phyloP scores from a whole-genome alignment of 768 basidiomycete genomes.

The Pulveroboletus frians region DNA sequence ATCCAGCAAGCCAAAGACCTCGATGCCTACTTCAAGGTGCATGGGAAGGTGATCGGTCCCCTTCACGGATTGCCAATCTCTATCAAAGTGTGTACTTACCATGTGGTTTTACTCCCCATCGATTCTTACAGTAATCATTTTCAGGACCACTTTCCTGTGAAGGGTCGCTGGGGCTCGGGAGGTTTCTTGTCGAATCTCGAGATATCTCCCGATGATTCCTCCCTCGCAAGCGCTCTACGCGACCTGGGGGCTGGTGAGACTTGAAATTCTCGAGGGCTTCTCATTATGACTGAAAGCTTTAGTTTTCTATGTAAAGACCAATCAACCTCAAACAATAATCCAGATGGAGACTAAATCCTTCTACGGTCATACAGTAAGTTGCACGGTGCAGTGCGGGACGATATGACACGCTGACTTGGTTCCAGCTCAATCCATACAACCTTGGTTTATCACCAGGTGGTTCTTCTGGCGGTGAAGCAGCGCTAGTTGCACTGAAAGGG shows the following conservation, averaged over 20 bases:
- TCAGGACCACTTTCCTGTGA: conserved; percentile 38
- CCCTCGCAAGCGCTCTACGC: conserved; percentile 34
- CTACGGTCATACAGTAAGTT: conserved; percentile 28
- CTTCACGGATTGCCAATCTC: conserved; percentile 39
- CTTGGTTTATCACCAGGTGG: conserved; percentile 42
- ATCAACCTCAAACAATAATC: conserved; percentile 40
- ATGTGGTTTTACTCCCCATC: background rate
- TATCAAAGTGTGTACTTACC: conserved; percentile 31
- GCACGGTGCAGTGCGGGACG: background rate
- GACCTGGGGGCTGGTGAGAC: conserved; percentile 38
- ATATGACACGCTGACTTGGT: background rate
- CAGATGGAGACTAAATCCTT: conserved; percentile 33
- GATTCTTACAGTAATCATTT: background rate
- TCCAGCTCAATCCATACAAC: conserved; percentile 43
- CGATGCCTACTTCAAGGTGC: conserved; percentile 34
- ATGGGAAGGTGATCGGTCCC: conserved; percentile 39
- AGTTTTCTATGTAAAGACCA: conserved; percentile 43
- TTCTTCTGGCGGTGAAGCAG: conserved; percentile 50
- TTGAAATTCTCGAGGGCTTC: background rate
- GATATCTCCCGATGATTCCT: conserved; percentile 21
- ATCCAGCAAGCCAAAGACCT: conserved; percentile 37
- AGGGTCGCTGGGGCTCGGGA: conserved; percentile 36
- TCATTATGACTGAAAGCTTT: conserved; percentile 8
- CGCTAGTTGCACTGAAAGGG: conserved; percentile 43
- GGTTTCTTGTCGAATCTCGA: conserved; percentile 31